Base-by-base conservation (phyloP, 2,329 filamentous ascomycete species). In the Myriangium duriaei region DNA sequence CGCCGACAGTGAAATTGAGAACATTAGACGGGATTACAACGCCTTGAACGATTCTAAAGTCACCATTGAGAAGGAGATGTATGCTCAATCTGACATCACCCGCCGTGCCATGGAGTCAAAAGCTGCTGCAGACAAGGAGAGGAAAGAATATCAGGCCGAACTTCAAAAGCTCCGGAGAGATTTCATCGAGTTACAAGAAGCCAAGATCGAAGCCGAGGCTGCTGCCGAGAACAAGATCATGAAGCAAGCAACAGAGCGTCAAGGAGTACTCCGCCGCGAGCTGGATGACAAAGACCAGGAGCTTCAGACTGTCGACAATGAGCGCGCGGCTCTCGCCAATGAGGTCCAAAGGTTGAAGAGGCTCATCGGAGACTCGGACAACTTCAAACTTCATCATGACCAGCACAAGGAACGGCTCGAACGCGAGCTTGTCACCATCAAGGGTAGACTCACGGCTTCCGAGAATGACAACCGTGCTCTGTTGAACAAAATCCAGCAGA, bases 401-500 rank as follows among this genome's bases (percentile, higher is more conserved):
- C 85, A 95, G 54, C 81, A 87, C 46, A 96, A 96, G 58, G 86
- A 95, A 56, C 79, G 91, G 24, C 69, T 95, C 31, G 87, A 96
- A 57, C 76, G 86, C 14, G 91, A 98, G 55, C 70, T 96, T 5
- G 79, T 84, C 14, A 95, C 88, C 1, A 74, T 95, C 48, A 93
- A 91, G 57, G 87, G 87, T 43, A 79, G 88, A 14, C 67, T 98
- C 29, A 72, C 80, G 5, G 91, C 88, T 15, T 96, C 88, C 0
- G 88, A 98, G 57, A 95, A 96, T 50, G 88, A 96, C 61, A 96
- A 96, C 52, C 79, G 85, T 36, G 80, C 86, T 4, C 67, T 98
- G n/a, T 71, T 96, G 47, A 96, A 95, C 64, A 96, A 96, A 60
- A 71, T 98, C 12, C 88, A 96, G 52, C 88, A 96, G 53, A 96